Evolutionary conservation across 2,329 filamentous ascomycete species (phyloP).

Genomic region (Peltaster fructicola): DNA sequence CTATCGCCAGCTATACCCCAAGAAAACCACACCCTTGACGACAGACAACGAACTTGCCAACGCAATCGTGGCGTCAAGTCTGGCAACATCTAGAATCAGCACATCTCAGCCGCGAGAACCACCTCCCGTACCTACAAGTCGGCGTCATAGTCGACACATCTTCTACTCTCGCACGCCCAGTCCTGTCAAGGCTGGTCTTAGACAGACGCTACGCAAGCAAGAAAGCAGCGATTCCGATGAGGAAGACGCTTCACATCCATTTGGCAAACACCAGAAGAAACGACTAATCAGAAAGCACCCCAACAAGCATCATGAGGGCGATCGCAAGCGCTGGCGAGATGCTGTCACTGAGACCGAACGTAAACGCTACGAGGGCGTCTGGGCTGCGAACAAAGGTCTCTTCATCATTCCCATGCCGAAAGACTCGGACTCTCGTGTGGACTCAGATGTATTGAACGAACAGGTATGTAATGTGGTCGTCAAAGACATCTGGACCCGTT

Average conservation of each 20-base stretch:
- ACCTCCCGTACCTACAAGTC: constrained; percentile 19
- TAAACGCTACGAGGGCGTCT: constrained; percentile 70
- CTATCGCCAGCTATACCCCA: constrained; percentile 18
- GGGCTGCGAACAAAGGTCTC: constrained; percentile 61
- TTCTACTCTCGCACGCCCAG: constrained; percentile 25
- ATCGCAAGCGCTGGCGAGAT: constrained; percentile 60
- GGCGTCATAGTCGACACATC: constrained; percentile 10
- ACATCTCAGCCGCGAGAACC: constrained; percentile 23
- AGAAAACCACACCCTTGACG: constrained; percentile 28
- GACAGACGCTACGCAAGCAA: constrained; percentile 46
- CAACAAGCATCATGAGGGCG: constrained; percentile 54
- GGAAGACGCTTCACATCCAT: constrained; percentile 29
- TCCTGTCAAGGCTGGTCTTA: constrained; percentile 34
- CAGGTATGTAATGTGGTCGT: constrained; percentile 50
- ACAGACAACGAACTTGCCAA: constrained; percentile 49
- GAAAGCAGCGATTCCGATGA: constrained; percentile 17
- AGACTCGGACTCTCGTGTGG: constrained; percentile 6
- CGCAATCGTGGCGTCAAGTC: constrained; percentile 57
- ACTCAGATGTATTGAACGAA: constrained; percentile 5
- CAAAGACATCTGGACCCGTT: constrained; percentile 58
- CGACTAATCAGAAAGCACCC: constrained; percentile 44
- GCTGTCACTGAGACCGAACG: constrained; percentile 53
- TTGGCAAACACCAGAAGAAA: constrained; percentile 36
- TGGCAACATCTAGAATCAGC: constrained; percentile 38
- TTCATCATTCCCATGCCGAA: constrained; percentile 14